phyloP scores from a whole-genome alignment of 2,329 filamentous ascomycete species.

The Fusarium sp. region DNA sequence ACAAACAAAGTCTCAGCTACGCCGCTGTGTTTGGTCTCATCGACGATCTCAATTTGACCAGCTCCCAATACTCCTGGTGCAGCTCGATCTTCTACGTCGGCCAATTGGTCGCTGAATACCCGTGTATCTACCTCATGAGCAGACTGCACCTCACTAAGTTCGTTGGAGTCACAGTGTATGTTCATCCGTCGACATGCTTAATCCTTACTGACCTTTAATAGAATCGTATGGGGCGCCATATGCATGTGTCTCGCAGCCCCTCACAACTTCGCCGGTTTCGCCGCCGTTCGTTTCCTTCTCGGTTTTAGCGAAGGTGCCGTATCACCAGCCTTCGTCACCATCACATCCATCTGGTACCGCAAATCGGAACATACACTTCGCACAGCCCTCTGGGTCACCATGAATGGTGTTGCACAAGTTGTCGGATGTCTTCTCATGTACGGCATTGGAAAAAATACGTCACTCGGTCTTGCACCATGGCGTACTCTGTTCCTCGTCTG shows the following conservation, averaged over 20 bases:
- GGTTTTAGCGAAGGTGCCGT: conserved; percentile 1
- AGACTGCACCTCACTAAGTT: background rate
- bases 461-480: background rate
- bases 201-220: background rate
- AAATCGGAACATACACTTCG: conserved; percentile 1
- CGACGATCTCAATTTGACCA: background rate
- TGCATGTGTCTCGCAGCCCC: background rate
- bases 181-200: rapidly evolving
- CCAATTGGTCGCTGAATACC: background rate
- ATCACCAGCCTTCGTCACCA: background rate
- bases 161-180: background rate
- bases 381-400: background rate
- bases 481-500: background rate
- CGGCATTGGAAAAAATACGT: background rate
- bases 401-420: background rate
- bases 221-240: background rate
- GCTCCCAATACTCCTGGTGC: background rate
- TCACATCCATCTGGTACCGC: background rate
- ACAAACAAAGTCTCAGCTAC: background rate
- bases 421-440: background rate
- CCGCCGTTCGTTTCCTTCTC: background rate
- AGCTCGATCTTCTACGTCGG: background rate
- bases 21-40: background rate
- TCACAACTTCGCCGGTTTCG: background rate
- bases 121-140: background rate